These are phyloP conservation scores for Candida sanyaensis DNA, from an alignment of 1,139 yeast genomes.

Conservation along the genomic window DNA sequence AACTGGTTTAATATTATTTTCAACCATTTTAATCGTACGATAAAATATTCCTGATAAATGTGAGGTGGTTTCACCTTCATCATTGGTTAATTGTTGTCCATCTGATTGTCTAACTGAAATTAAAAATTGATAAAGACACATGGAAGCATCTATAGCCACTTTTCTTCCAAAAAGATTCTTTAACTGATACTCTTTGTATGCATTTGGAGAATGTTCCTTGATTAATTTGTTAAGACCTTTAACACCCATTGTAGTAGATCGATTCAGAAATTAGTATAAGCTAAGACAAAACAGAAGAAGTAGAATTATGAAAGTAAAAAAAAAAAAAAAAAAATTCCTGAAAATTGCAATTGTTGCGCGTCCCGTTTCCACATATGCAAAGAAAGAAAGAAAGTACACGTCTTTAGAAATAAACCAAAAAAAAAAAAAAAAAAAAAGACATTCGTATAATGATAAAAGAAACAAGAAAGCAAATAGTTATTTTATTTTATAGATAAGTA, in stretches of 20 bases:
- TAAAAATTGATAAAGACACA: conserved; percentile 92
- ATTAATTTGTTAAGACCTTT: conserved; percentile 79
- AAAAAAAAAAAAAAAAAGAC: neutral
- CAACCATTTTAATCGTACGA: conserved; percentile 85
- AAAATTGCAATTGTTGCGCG: too few species aligned
- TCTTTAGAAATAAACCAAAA: neutral
- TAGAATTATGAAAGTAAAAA: neutral
- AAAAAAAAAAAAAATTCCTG: neutral
- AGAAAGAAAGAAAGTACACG: too few species aligned
- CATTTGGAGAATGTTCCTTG: conserved; percentile 85
- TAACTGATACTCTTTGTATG: conserved; percentile 77
- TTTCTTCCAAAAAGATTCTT: conserved; percentile 88
- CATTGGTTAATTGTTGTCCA: conserved; percentile 90
- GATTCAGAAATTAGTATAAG: neutral
- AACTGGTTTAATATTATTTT: conserved; percentile 90
- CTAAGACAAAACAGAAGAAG: neutral
- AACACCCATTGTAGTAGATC: conserved; percentile 60
- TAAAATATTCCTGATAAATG: conserved; percentile 96
- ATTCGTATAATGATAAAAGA: neutral
- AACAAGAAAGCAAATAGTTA: neutral
- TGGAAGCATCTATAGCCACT: conserved; percentile 88
- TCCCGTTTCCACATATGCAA: too few species aligned
- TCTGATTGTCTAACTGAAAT: conserved; percentile 96
- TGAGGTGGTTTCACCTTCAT: conserved; percentile 90
- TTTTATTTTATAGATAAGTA: neutral